Evolutionary conservation across 345 rosid genomes (phyloP), one percentile per base, ranked within the genome.

Genomic region (Gossypium arboreum): DNA sequence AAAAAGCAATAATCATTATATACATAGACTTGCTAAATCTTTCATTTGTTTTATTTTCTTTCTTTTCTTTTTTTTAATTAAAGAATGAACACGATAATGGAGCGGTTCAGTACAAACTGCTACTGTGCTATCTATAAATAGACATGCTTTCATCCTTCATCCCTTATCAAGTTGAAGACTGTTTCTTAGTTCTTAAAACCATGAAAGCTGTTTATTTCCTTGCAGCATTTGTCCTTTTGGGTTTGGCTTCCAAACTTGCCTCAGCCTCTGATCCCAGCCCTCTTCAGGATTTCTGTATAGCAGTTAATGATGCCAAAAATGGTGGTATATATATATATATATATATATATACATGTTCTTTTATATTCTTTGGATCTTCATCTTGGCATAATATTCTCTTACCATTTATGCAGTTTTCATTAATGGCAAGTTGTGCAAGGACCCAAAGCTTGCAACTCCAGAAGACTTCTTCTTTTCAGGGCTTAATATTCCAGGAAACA

Each of bases 371-470:
- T 48, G 4, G 52, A 48, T 48, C 52, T 48, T 48, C 52, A 2
- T 48, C 41, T 34, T 34, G 41, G 7, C 41, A 34, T 34, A 34
- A 34, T 34, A 34, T 4, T 34, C 7, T 34, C 41, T 34, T 34
- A 4, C 41, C 41, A 34, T 34, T 56, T 18, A 20, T 56, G 60
- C 60, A 56, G 27, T 56, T 56, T 56, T 56, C 22, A 3, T 56
- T 18, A 56, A 56, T 18, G 60, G 60, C 25, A 56, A 56, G 25
- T 56, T 56, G 60, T 56, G 60, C 60, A 56, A 56, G 60, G 60
- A 56, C 24, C 60, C 25, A 18, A 56, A 56, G 60, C 25, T 56
- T 56, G 60, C 60, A 56, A 20, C 27, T 9, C 60, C 60, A 9
- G 12, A 56, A 56, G 60, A 56, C 10, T 56, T 56, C 60, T 18